Evolutionary conservation across 1,284 basidiomycete genomes (phyloP), one percentile per base, ranked within the genome.

Genomic region (Heterobasidion irregulare): DNA sequence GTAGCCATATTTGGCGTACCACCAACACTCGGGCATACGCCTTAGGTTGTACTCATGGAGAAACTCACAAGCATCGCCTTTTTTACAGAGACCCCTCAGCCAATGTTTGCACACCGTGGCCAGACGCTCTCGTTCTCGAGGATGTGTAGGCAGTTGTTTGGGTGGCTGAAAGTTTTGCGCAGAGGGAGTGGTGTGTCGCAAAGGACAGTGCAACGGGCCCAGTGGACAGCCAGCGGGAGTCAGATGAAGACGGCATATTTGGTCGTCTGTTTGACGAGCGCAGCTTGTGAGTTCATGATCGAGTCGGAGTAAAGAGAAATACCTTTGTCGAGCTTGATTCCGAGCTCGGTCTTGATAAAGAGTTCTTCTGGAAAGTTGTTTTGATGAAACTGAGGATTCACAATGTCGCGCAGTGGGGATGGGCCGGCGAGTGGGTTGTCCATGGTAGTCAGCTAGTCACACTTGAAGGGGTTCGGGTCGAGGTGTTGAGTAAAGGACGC

Each of bases 21-120:
- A 98, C 82, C 95, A 93, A 69, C 97, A 99, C 69, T 98, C 93
- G n/a, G 97, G 97, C 93, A 99, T 99, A 56, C 93, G 89, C 61
- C 96, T 78, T 57, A 99, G 79, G 69, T 99, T 98, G 75, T 98
- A 99, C 74, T 99, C 97, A 73, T 99, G 97, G 67, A 99, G 79
- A 72, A 99, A 99, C 74, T 99, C 97, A 76, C 97, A 99, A 47
- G 89, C 87, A 68, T 97, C 92, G 56, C 94, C 96, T 71, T 99
- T 99, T 75, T 99, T 99, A 75, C 97, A 99, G 45, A 99, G 78
- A 33, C 97, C 97, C 58, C 97, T 83, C 36, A 99, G 83, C 92
- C 96, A 99, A 74, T 99, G 97, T 75, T 99, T 99, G 76, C 97
- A 99, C n/a, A 99, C 92, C 0, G 93, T 96, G 18, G 89, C 84